Conservation (phyloP, 2,329 filamentous ascomycete genomes). For the Ophiostoma montium region DNA sequence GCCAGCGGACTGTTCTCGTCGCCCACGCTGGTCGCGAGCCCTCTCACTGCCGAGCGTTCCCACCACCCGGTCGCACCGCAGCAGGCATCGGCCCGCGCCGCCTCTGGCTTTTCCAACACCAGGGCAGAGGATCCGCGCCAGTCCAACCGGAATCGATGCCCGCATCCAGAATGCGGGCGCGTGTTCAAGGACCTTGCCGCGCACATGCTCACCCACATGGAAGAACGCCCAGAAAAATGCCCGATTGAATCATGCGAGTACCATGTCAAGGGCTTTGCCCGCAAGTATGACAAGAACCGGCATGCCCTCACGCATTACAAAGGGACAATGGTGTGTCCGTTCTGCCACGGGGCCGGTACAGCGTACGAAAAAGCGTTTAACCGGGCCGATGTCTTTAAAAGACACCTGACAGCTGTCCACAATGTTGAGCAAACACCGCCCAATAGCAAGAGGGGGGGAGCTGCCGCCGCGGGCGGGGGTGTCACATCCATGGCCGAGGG, state of each 20-base stretch:
- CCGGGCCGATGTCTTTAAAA: constrained; percentile 89
- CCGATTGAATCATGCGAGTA: constrained; percentile 88
- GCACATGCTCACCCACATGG: constrained; percentile 88
- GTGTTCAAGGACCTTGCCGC: constrained; percentile 85
- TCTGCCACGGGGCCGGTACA: constrained; percentile 79
- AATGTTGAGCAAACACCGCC: constrained; percentile 86
- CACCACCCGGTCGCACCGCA: neutral
- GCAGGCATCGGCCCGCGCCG: neutral
- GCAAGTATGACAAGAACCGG: constrained; percentile 93
- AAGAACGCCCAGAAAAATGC: constrained; percentile 84
- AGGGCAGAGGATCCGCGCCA: constrained; percentile 6
- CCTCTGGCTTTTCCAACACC: neutral
- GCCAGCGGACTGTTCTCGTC: neutral
- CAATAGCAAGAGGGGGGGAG: constrained; percentile 67
- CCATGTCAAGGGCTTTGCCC: constrained; percentile 79
- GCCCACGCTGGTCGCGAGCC: neutral
- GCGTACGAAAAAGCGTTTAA: constrained; percentile 92
- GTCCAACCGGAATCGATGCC: neutral
- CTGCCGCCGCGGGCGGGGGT: neutral
- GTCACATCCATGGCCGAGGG: constrained; percentile 8
- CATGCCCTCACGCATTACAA: constrained; percentile 95
- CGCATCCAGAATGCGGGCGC: constrained; percentile 45
- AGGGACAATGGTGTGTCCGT: constrained; percentile 92
- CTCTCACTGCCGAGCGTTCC: neutral
- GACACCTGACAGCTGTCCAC: constrained; percentile 80